Evolutionary conservation across 208 protist genomes (phyloP), one percentile per base, ranked within the genome.

Genomic region (Lotmaria passim): DNA sequence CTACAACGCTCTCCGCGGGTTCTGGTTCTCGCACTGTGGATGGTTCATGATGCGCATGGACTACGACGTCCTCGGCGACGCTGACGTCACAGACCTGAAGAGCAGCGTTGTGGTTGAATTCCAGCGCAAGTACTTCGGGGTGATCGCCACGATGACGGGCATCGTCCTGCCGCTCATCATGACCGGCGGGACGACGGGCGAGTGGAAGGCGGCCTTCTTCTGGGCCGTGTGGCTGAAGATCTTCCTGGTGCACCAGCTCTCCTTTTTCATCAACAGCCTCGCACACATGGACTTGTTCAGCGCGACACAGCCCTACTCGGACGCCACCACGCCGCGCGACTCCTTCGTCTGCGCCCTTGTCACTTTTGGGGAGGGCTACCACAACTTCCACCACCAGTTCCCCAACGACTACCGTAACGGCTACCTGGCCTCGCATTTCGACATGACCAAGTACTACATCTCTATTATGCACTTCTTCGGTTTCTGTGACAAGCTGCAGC

Each of bases 371-470:
- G 93, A 97, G 81, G 93, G 93, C 41, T 96, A 93, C 82, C 90
- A 97, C 83, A 94, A 97, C 79, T 96, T 88, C 79, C 93, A 97
- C 70, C 93, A 97, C 73, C 86, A 91, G 56, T 97, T 96, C 78
- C 79, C 91, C 23, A 78, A 90, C 55, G 91, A 95, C 77, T 97
- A 96, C 77, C 81, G 89, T 53, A 95, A 93, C 75, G 89, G 89
- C 56, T 75, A 94, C 66, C 76, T 78, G 50, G 87, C 71, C 75
- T 83, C 83, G 67, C 84, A 95, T 69, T 94, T 87, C 61, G 90
- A 97, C 77, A 80, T 89, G 23, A 94, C 90, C 28, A 94, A 95
- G 71, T 93, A 85, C 83, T 70, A 86, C 53, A 96, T 97, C 76
- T 64, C 73, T 21, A 36, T 76, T 0, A 65, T 64, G 51, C 59